Conservation (phyloP, 352 stramenopile species). For the Pythium brassicae region DNA sequence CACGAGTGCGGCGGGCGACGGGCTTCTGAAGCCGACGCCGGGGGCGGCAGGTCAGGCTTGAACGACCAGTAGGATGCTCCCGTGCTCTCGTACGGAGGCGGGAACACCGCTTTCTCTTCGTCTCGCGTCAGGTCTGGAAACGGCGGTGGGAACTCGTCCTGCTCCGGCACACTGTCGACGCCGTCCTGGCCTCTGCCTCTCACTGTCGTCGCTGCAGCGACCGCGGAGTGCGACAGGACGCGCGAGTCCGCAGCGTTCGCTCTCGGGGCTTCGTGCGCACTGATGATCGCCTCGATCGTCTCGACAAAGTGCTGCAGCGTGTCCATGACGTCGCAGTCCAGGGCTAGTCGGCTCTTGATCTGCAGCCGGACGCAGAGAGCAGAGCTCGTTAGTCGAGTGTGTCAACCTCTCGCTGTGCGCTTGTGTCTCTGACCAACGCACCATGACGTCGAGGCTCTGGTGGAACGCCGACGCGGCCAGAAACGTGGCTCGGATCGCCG, state of each 20-base stretch:
- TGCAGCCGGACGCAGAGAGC: constrained; percentile 1
- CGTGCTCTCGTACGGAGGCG: constrained; percentile 30
- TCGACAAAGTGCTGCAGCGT: constrained; percentile 34
- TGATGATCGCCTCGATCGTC: constrained; percentile 21
- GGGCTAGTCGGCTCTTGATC: constrained; percentile 22
- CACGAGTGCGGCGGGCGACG: not conserved
- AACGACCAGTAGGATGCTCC: constrained; percentile 20
- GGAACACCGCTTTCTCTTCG: constrained; percentile 16
- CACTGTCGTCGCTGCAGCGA: constrained; percentile 4
- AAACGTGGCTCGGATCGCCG: constrained; percentile 32
- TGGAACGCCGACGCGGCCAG: constrained; percentile 35
- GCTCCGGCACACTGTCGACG: not conserved
- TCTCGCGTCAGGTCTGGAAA: constrained; percentile 29
- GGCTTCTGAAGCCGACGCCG: not conserved
- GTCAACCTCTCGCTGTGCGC: too few species aligned
- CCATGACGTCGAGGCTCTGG: constrained; percentile 31
- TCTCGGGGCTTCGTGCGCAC: not conserved
- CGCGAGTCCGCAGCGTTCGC: too few species aligned
- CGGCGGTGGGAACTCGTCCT: constrained; percentile 25
- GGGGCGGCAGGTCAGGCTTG: constrained; percentile 13
- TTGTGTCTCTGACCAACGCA: constrained; percentile 3
- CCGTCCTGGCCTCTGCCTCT: not conserved
- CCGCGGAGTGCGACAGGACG: not conserved
- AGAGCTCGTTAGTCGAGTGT: not conserved
- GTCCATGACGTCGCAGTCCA: constrained; percentile 21